phyloP scores from a whole-genome alignment of 495 filamentous ascomycete species.

The Talaromyces stipitatus region DNA sequence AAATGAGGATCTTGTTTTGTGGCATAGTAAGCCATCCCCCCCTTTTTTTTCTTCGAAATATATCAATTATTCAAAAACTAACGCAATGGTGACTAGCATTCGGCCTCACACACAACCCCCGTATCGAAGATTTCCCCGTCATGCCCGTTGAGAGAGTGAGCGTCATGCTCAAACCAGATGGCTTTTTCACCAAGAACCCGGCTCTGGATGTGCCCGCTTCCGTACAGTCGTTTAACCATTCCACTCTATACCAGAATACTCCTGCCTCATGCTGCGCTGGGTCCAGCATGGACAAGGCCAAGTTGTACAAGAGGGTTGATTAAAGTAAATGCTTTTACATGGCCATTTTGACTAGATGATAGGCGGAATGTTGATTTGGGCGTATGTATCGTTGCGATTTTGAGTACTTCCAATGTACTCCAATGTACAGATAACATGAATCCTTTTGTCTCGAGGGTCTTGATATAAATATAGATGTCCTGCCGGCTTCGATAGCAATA shows the following conservation, averaged over 20 bases:
- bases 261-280: conserved; percentile 17
- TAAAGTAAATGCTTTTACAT: conserved; percentile 7
- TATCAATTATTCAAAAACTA: conserved; percentile 90
- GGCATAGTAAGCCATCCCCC: conserved; percentile 25
- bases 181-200: conserved; percentile 68
- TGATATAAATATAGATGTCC: no score
- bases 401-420: no score
- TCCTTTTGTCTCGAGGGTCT: no score
- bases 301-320: conserved; percentile 31
- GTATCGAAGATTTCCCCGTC: conserved; percentile 56
- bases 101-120: conserved; percentile 52
- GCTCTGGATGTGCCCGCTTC: conserved; percentile 62
- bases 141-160: conserved; percentile 45
- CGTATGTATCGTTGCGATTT: neutral
- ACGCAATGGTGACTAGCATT: conserved; percentile 79
- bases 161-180: conserved; percentile 57
- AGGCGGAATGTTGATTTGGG: neutral
- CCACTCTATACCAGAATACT: conserved; percentile 24
- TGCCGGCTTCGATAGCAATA: no score
- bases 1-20: conserved; percentile 41
- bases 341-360: neutral
- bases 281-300: conserved; percentile 16
- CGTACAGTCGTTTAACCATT: conserved; percentile 32
- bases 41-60: conserved; percentile 30
- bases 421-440: no score